These are phyloP conservation scores for Podila epicladia DNA, from an alignment of 192 early-diverging fungal genomes.

Conservation along the genomic window DNA sequence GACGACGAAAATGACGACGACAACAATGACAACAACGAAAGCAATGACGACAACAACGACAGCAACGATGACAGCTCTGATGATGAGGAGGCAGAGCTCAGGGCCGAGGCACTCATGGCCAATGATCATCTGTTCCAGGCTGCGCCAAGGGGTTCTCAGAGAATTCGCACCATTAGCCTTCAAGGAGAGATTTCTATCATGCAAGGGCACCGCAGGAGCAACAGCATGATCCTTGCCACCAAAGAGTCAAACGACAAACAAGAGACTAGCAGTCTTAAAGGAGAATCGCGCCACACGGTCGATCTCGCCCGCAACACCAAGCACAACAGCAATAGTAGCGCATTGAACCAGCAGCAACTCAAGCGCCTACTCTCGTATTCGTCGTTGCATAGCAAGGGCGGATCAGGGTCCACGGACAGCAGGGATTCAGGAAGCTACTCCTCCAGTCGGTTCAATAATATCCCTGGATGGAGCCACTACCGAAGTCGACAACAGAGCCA, in stretches of 20 bases:
- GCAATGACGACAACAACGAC: not conserved
- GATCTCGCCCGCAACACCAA: not conserved
- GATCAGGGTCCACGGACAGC: not conserved
- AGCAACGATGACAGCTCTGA: slow-evolving; percentile 22
- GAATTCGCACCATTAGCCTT: not conserved
- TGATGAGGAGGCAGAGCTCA: slow-evolving; percentile 43
- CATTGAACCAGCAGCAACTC: slow-evolving; percentile 19
- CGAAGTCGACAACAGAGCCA: slow-evolving; percentile 23
- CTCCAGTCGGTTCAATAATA: slow-evolving; percentile 2
- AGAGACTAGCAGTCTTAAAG: not conserved
- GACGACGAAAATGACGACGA: too few relatives aligned
- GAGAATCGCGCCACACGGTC: not conserved
- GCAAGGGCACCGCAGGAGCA: not conserved
- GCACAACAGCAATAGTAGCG: not conserved
- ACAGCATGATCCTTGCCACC: not conserved
- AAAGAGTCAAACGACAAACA: not conserved
- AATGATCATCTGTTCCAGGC: slow-evolving; percentile 1
- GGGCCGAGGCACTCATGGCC: slow-evolving; percentile 33
- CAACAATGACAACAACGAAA: not conserved
- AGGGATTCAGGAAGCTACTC: not conserved
- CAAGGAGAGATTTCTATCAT: not conserved
- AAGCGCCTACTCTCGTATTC: slow-evolving; percentile 17
- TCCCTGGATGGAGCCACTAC: slow-evolving; percentile 22
- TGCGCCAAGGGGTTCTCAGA: not conserved
- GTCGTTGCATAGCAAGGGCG: slow-evolving; percentile 5